Conservation (phyloP, 129 eudicot species). For the Ambrosia trifida region DNA sequence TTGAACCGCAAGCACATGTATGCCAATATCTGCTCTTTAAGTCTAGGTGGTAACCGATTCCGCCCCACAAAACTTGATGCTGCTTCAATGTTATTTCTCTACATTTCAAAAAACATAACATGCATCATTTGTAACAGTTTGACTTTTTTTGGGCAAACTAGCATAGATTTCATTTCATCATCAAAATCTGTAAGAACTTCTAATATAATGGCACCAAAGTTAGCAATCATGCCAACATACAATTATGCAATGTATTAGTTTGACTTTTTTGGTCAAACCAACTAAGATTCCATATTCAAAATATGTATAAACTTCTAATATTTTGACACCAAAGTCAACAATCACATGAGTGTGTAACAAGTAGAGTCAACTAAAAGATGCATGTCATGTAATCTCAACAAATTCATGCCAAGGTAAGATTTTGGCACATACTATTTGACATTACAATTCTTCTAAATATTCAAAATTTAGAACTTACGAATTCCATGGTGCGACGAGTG, state of each 20-base stretch:
- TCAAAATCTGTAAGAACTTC: background rate
- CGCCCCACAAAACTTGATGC: conserved; percentile 88
- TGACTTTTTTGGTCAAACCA: background rate
- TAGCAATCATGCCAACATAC: background rate
- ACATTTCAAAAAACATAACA: conserved; percentile 23
- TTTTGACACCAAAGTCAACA: background rate
- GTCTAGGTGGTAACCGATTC: conserved; percentile 74
- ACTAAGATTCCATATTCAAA: too few relatives aligned
- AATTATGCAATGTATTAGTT: background rate
- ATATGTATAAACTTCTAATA: background rate
- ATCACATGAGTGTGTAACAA: background rate
- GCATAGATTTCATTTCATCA: background rate
- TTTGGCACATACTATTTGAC: background rate
- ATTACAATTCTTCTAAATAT: background rate
- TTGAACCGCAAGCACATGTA: conserved; percentile 92
- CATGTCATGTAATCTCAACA: conserved; percentile 2
- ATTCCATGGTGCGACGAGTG: conserved; percentile 95
- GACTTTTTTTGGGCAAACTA: conserved; percentile 19
- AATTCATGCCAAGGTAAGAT: background rate
- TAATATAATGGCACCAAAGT: background rate
- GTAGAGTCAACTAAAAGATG: background rate
- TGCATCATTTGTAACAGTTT: background rate
- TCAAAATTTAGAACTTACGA: conserved; percentile 43
- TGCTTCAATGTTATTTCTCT: conserved; percentile 94
- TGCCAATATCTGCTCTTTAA: conserved; percentile 79